A percentile compares a stretch with the other conserved stretches of the same genome.
These are phyloP conservation scores for Auricularia sp. DNA, from an alignment of 768 basidiomycete genomes.

Conservation along the genomic window DNA sequence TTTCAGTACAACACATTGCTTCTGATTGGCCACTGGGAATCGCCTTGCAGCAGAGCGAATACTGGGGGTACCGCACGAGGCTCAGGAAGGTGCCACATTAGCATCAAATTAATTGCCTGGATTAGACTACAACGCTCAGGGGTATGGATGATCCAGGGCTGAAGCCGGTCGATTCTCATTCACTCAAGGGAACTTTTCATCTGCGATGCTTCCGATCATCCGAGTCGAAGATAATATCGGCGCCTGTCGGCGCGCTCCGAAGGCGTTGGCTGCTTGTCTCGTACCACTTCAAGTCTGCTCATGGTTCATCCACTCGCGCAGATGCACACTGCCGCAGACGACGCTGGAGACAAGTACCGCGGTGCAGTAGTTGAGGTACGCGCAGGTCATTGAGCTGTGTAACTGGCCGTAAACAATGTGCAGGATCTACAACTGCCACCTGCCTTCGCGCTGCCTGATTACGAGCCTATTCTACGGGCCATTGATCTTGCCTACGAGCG, in stretches of 20 bases:
- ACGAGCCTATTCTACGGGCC: slow-evolving; percentile 62
- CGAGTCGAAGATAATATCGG: background rate
- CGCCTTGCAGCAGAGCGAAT: too few species aligned
- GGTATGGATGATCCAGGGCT: too few species aligned
- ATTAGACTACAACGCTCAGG: too few species aligned
- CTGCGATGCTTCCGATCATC: background rate
- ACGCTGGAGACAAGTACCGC: slow-evolving; percentile 47
- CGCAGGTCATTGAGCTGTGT: slow-evolving; percentile 1
- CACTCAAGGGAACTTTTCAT: too few species aligned
- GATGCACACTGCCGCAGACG: background rate
- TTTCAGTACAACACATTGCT: too few species aligned
- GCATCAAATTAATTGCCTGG: too few species aligned
- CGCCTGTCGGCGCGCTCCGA: background rate
- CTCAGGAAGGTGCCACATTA: too few species aligned
- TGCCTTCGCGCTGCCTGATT: slow-evolving; percentile 68
- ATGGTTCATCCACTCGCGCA: slow-evolving; percentile 1
- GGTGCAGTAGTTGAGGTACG: slow-evolving; percentile 85
- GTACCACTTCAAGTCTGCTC: background rate
- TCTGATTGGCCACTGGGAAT: too few species aligned
- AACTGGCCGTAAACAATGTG: slow-evolving; percentile 3
- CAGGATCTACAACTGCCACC: slow-evolving; percentile 78
- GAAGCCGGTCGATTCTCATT: too few species aligned
- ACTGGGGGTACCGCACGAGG: too few species aligned
- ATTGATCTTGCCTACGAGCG: slow-evolving; percentile 86
- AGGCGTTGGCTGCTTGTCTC: background rate